Evolutionary conservation across 306 rosid species (phyloP), one percentile per base, ranked within the genome.

Genomic region (Vigna mungo): DNA sequence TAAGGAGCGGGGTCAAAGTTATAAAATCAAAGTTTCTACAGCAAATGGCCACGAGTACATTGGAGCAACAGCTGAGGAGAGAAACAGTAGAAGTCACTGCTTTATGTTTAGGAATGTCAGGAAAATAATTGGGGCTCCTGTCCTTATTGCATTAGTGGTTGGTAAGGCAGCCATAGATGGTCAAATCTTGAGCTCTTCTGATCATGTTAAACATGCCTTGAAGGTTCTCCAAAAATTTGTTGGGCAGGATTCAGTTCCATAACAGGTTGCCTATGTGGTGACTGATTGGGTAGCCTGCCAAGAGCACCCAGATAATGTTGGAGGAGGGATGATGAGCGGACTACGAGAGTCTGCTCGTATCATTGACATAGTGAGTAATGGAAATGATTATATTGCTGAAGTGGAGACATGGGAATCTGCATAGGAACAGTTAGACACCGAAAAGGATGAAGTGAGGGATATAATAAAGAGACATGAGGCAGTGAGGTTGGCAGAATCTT

Each of bases 301-400:
- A 90, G 99, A 96, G 92, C 99, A 96, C 82, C 99, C 99, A 63
- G 98, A 96, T 88, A 96, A 98, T 7, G 99, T 96, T 72, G 99
- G 99, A 81, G 99, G 99, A 85, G 98, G 98, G 32, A 96, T 96
- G 98, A 91, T 96, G 97, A 96, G 98, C 66, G 99, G 99, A 63
- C 90, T 96, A 41, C 91, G 96, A 60, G 99, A 96, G 87, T 96
- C 99, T 25, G 99, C 93, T 61, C 97, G 98, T 47, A 89, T 96
- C 59, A 88, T 93, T 82, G 94, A 93, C 81, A 77, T 93, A 66
- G 85, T 96, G 89, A 85, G 70, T 46, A 73, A 87, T 74, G 99
- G 99, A 62, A 87, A 87, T 82, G 99, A 96, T 90, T 84, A 91
- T 76, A 91, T 90, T 60, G 88, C 99, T 18, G 99, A 96, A 85